phyloP scores from a whole-genome alignment of 257 asterid species.

The Scutellaria minor region DNA sequence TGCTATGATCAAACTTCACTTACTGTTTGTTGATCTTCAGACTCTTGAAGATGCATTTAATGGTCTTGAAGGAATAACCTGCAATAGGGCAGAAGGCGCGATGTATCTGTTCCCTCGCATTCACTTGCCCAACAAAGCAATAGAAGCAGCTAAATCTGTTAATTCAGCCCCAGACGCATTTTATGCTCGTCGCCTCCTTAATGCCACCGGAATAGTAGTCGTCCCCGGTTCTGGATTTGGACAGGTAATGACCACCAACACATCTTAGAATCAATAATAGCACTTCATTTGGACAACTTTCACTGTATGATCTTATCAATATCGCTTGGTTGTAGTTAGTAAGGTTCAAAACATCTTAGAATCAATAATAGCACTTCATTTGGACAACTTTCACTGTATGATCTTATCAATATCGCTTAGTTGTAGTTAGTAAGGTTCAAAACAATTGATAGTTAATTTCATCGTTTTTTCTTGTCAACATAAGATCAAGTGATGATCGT shows the following conservation, averaged over 20 bases:
- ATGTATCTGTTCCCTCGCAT: conserved; percentile 93
- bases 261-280: background rate
- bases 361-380: no score
- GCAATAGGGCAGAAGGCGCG: conserved; percentile 98
- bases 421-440: no score
- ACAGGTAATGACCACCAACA: conserved; percentile 56
- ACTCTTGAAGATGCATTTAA: conserved; percentile 86
- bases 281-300: background rate
- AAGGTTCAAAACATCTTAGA: no score
- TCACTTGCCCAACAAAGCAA: conserved; percentile 75
- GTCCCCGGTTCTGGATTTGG: conserved; percentile 99
- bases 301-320: background rate
- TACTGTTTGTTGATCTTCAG: conserved; percentile 43
- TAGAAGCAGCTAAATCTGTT: conserved; percentile 79
- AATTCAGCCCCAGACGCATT: conserved; percentile 76
- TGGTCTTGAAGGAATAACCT: conserved; percentile 85
- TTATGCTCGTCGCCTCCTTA: conserved; percentile 74
- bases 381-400: no score
- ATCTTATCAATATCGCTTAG: no score
- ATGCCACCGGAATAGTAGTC: conserved; percentile 87
- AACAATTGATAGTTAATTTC: no score
- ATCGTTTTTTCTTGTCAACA: background rate
- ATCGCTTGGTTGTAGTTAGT: no score
- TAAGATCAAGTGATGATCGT: background rate
- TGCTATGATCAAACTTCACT: background rate